Conservation (phyloP, 176 grass and related monocot genomes). For the Carex myosuroides region DNA sequence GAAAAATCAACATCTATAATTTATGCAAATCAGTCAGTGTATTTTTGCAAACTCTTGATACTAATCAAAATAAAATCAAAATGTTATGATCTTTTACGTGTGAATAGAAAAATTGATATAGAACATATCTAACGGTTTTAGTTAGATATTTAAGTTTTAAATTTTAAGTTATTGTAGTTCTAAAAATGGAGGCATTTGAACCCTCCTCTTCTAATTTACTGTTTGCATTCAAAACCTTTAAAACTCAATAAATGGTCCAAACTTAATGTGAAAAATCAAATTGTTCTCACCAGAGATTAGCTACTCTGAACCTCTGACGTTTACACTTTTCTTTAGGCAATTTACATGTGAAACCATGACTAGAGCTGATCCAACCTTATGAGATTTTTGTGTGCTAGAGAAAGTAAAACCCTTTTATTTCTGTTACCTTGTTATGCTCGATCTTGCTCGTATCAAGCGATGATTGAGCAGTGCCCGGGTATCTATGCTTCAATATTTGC, state of each 20-base stretch:
- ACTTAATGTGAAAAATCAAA: not conserved
- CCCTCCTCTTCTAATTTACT: not conserved
- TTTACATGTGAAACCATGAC: not conserved
- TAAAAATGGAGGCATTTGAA: too few relatives aligned
- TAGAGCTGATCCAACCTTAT: not conserved
- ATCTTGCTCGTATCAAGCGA: conserved; percentile 81
- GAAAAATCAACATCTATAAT: too few relatives aligned
- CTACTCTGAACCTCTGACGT: not conserved
- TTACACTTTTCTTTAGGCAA: not conserved
- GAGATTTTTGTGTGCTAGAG: not conserved
- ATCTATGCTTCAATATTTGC: conserved; percentile 66
- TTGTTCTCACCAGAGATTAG: not conserved
- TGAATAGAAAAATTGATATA: too few relatives aligned
- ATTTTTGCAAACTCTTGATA: too few relatives aligned
- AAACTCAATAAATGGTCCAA: not conserved
- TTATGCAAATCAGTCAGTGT: too few relatives aligned
- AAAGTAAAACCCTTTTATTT: not conserved
- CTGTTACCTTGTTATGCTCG: conserved; percentile 61
- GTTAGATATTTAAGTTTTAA: too few relatives aligned
- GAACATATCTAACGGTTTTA: too few relatives aligned
- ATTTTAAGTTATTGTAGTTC: too few relatives aligned
- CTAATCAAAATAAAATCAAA: too few relatives aligned
- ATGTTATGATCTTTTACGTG: too few relatives aligned
- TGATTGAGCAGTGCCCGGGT: conserved; percentile 52
- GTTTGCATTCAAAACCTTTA: not conserved